Evolutionary conservation across 2,329 filamentous ascomycete species (phyloP).

Genomic region (Malbranchea zuffiana): DNA sequence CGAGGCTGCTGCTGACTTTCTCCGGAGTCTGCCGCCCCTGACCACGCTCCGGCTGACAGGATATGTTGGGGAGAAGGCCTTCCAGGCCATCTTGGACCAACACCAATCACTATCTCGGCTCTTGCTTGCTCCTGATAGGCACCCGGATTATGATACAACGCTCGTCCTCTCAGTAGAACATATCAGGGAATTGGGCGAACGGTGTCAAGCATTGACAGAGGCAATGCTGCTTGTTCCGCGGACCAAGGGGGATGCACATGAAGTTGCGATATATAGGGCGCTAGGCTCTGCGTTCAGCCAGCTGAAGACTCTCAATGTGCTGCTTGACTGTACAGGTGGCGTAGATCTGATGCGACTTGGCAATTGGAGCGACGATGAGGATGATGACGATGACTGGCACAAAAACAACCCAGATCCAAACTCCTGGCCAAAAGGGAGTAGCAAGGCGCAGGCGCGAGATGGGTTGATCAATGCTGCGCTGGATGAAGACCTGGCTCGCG

Average conservation of each 20-base stretch:
- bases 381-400: no score
- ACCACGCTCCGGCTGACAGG: background rate
- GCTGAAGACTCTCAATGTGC: background rate
- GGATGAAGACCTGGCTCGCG: background rate
- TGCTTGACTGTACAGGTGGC: background rate
- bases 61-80: background rate
- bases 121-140: no score
- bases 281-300: background rate
- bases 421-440: no score
- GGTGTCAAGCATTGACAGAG: background rate
- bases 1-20: background rate
- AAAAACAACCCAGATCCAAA: no score
- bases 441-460: background rate
- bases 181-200: background rate
- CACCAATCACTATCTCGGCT: constrained; percentile 1
- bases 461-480: background rate
- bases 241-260: background rate
- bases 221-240: background rate
- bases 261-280: background rate
- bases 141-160: no score
- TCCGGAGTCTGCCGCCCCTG: background rate
- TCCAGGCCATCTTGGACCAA: background rate
- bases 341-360: background rate
- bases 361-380: no score
- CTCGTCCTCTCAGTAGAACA: background rate